A percentile compares a stretch with the other conserved stretches of the same genome.
Evolutionary conservation across 1,284 basidiomycete species (phyloP).

Genomic region (Mycosarcoma mackinlayi): DNA sequence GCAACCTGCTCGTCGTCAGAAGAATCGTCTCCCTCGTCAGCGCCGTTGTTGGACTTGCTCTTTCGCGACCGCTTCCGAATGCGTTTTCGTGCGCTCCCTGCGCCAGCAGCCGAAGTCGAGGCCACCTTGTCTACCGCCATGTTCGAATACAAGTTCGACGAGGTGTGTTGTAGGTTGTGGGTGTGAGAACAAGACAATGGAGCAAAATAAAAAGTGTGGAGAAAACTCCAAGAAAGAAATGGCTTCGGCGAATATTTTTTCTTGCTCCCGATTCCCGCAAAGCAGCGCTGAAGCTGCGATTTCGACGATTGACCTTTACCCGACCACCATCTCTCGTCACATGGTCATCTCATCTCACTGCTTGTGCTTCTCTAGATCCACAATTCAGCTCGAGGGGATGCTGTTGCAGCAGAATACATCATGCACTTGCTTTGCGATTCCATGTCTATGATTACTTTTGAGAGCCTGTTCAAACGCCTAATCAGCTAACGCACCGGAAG

Average conservation of each 20-base stretch:
- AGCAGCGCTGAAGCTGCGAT: too few relatives aligned
- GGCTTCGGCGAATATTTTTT: neutral
- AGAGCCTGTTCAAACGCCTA: neutral
- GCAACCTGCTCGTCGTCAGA: constrained; percentile 11
- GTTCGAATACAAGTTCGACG: too few relatives aligned
- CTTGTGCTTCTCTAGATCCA: too few relatives aligned
- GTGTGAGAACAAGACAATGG: neutral
- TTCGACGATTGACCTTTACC: too few relatives aligned
- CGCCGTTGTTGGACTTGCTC: constrained; percentile 10
- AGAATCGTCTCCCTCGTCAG: constrained; percentile 2
- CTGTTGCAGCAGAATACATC: too few relatives aligned
- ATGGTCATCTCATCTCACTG: too few relatives aligned
- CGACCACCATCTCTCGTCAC: too few relatives aligned
- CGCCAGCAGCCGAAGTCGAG: constrained; percentile 5
- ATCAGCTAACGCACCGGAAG: too few relatives aligned
- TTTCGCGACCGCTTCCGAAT: constrained; percentile 18
- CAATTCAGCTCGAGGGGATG: too few relatives aligned
- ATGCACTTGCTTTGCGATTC: neutral
- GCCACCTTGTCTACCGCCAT: constrained; percentile 14
- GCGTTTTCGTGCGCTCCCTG: constrained; percentile 18
- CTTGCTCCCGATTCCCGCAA: too few relatives aligned
- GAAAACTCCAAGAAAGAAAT: neutral
- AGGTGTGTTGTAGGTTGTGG: too few relatives aligned
- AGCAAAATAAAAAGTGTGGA: constrained; percentile 2
- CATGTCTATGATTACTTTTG: neutral